These are phyloP conservation scores for Dothistroma septosporum DNA, from an alignment of 2,329 filamentous ascomycete genomes.

Conservation along the genomic window DNA sequence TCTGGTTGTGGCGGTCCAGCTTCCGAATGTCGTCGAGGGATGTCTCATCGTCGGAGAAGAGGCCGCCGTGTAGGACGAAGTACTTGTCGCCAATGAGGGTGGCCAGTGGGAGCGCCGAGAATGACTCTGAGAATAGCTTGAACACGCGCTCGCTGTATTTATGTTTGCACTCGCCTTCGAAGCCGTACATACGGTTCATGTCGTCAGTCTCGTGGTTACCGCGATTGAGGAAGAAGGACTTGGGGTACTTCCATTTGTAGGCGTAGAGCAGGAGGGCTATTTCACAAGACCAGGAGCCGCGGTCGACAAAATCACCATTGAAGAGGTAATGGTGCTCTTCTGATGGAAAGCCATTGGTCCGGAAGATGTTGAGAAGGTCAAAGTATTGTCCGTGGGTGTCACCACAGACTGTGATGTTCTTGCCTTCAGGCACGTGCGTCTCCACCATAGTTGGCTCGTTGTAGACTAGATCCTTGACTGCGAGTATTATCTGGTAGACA, in stretches of 20 bases:
- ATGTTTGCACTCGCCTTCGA: slow-evolving; percentile 95
- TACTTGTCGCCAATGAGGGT: slow-evolving; percentile 89
- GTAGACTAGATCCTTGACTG: slow-evolving; percentile 83
- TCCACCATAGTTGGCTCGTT: slow-evolving; percentile 97
- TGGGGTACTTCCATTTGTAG: slow-evolving; percentile 90
- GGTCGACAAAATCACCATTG: slow-evolving; percentile 97
- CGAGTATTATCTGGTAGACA: slow-evolving; percentile 91
- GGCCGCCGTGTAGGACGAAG: slow-evolving; percentile 86
- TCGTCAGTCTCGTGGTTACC: slow-evolving; percentile 91
- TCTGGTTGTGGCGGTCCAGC: slow-evolving; percentile 82
- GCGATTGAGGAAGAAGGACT: slow-evolving; percentile 86
- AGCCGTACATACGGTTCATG: slow-evolving; percentile 98
- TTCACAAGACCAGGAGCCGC: slow-evolving; percentile 97
- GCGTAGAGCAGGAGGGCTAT: slow-evolving; percentile 90
- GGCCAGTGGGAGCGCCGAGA: slow-evolving; percentile 87
- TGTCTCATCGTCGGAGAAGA: slow-evolving; percentile 93
- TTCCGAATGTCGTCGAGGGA: slow-evolving; percentile 92
- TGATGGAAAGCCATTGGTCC: slow-evolving; percentile 76
- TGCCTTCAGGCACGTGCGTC: slow-evolving; percentile 71
- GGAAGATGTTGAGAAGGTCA: slow-evolving; percentile 93
- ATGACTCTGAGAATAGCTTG: slow-evolving; percentile 97
- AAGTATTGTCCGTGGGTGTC: slow-evolving; percentile 99
- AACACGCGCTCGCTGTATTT: slow-evolving; percentile 97
- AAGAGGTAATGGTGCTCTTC: slow-evolving; percentile 93
- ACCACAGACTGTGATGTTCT: slow-evolving; percentile 86